These are phyloP conservation scores for Aspergillus spinulosporus DNA, from an alignment of 2,329 filamentous ascomycete species.

Conservation along the genomic window DNA sequence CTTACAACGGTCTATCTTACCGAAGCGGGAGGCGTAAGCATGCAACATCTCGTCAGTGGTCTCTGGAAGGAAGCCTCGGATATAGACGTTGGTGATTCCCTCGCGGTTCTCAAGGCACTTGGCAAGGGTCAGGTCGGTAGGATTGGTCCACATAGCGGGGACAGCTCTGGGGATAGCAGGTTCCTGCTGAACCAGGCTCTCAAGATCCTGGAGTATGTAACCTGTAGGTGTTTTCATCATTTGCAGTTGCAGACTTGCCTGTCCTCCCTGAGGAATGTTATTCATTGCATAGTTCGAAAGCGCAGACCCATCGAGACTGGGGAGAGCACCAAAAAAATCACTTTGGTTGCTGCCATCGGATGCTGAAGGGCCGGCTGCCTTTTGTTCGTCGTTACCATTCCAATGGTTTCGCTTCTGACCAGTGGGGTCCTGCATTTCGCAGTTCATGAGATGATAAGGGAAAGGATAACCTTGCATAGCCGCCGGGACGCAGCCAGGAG, in stretches of 20 bases:
- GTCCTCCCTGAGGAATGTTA: constrained; percentile 60
- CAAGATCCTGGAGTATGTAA: constrained; percentile 54
- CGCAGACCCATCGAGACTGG: constrained; percentile 56
- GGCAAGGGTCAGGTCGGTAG: constrained; percentile 84
- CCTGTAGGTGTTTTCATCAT: constrained; percentile 49
- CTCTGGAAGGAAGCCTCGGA: constrained; percentile 90
- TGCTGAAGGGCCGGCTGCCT: constrained; percentile 61
- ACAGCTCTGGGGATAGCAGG: constrained; percentile 84
- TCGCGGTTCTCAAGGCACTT: constrained; percentile 93
- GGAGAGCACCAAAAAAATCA: constrained; percentile 59
- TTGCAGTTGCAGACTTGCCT: constrained; percentile 42
- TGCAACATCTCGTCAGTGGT: constrained; percentile 89
- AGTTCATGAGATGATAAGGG: constrained; percentile 36
- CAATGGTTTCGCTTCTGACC: constrained; percentile 42
- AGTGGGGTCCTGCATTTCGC: constrained; percentile 39
- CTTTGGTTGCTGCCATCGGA: constrained; percentile 61
- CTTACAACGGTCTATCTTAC: constrained; percentile 93
- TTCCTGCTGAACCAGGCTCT: constrained; percentile 69
- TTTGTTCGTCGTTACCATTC: constrained; percentile 45
- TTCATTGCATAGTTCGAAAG: constrained; percentile 55
- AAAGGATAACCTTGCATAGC: constrained; percentile 37
- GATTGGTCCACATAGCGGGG: constrained; percentile 78
- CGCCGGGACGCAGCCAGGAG: constrained; percentile 32
- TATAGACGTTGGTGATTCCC: constrained; percentile 97
- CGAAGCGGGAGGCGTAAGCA: constrained; percentile 81